Conservation (phyloP, 768 basidiomycete genomes). For the Amanita inopinata region DNA sequence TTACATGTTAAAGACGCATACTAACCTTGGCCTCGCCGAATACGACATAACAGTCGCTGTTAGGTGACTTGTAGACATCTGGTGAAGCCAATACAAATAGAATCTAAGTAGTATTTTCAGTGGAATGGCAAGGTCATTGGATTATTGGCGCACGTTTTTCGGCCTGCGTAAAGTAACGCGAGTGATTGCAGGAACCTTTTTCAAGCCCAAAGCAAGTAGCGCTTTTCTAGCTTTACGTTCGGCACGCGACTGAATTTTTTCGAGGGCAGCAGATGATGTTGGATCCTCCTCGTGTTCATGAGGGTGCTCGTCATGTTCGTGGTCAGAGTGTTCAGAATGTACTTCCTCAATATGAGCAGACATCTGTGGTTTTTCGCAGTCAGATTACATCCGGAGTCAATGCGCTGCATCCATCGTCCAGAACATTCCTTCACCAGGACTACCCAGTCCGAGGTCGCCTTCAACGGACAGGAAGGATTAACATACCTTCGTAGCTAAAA, state of each 20-base stretch:
- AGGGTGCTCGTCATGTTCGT: constrained; percentile 42
- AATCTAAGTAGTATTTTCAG: constrained; percentile 33
- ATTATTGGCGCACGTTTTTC: constrained; percentile 62
- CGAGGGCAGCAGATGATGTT: constrained; percentile 73
- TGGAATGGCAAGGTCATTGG: neutral
- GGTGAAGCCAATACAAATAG: constrained; percentile 89
- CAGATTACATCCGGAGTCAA: constrained; percentile 21
- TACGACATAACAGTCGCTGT: constrained; percentile 97
- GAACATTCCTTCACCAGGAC: neutral
- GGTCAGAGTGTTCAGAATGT: constrained; percentile 69
- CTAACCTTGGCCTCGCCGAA: constrained; percentile 93
- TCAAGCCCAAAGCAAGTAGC: constrained; percentile 81
- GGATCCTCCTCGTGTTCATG: constrained; percentile 68
- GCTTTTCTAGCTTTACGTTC: constrained; percentile 96
- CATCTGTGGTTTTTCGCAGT: constrained; percentile 36
- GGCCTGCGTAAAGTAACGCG: constrained; percentile 91
- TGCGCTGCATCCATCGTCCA: constrained; percentile 24
- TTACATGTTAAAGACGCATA: neutral
- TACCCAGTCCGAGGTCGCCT: neutral
- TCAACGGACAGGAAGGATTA: neutral
- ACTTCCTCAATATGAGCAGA: constrained; percentile 81
- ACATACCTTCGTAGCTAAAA: constrained; percentile 3
- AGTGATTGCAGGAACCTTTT: constrained; percentile 87
- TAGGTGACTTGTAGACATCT: constrained; percentile 96
- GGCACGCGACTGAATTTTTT: constrained; percentile 90